These are phyloP conservation scores for Primulina tabacum DNA, from an alignment of 257 asterid genomes.

Conservation along the genomic window DNA sequence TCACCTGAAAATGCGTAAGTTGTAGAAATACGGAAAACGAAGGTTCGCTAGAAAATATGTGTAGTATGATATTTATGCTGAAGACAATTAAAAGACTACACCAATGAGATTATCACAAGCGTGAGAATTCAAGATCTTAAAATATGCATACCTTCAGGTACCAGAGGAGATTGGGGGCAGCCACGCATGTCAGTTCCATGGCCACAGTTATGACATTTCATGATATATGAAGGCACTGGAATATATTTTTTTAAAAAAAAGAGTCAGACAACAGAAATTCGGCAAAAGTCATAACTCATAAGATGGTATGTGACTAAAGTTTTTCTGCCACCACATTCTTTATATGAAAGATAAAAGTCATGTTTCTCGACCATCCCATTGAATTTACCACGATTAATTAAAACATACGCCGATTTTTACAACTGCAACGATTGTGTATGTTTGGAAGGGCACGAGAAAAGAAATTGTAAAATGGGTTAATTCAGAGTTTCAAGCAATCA, in stretches of 20 bases:
- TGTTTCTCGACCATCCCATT: background rate
- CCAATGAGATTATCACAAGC: background rate
- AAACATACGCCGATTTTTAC: background rate
- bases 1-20: slow-evolving; percentile 45
- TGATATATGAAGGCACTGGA: slow-evolving; percentile 86
- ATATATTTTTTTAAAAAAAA: slow-evolving; percentile 11
- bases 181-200: slow-evolving; percentile 96
- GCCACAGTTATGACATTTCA: slow-evolving; percentile 89
- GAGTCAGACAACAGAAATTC: slow-evolving; percentile 14
- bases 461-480: no score
- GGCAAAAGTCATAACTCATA: background rate
- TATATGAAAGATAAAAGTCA: background rate
- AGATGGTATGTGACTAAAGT: background rate
- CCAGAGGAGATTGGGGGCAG: slow-evolving; percentile 89
- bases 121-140: background rate
- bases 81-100: background rate
- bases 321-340: background rate
- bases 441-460: background rate
- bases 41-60: background rate
- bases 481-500: no score
- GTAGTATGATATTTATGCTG: background rate
- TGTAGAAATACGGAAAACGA: no score
- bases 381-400: no score
- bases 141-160: slow-evolving; percentile 58
- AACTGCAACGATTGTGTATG: background rate